Conservation (phyloP, 495 filamentous ascomycete genomes). For the Penicillium waksmanii region DNA sequence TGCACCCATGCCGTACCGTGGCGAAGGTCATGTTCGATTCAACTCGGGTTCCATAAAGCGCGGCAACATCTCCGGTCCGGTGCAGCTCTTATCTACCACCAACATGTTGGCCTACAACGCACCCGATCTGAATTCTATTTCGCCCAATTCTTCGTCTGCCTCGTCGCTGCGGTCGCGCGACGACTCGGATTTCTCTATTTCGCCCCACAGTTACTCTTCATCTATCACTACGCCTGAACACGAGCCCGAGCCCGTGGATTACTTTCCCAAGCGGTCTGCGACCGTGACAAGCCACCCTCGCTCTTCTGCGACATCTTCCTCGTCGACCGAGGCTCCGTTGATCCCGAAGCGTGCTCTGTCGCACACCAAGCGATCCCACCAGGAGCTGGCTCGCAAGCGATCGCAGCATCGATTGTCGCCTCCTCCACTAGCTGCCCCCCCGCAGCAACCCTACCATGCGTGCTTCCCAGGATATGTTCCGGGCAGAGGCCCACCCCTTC, state of each 20-base stretch:
- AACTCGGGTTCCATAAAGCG: conserved; percentile 53
- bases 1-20: conserved; percentile 51
- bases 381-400: conserved; percentile 67
- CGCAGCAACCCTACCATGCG: conserved; percentile 43
- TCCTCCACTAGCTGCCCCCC: conserved; percentile 40
- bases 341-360: conserved; percentile 78
- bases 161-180: conserved; percentile 58
- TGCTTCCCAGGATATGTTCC: conserved; percentile 48
- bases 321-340: conserved; percentile 56
- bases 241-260: conserved; percentile 69
- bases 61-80: conserved; percentile 80
- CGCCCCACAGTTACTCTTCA: conserved; percentile 59
- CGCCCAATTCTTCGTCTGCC: conserved; percentile 57
- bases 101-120: conserved; percentile 96
- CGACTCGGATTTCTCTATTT: conserved; percentile 66
- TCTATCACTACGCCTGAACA: conserved; percentile 71
- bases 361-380: conserved; percentile 81
- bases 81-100: conserved; percentile 88
- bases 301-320: conserved; percentile 49
- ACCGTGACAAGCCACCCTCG: conserved; percentile 46
- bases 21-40: conserved; percentile 50
- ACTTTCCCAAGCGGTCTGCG: conserved; percentile 65
- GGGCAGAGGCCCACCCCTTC: conserved; percentile 52
- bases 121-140: conserved; percentile 70
- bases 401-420: conserved; percentile 58